Conservation (phyloP, 352 stramenopile species). For the Globisporangium ultimum region DNA sequence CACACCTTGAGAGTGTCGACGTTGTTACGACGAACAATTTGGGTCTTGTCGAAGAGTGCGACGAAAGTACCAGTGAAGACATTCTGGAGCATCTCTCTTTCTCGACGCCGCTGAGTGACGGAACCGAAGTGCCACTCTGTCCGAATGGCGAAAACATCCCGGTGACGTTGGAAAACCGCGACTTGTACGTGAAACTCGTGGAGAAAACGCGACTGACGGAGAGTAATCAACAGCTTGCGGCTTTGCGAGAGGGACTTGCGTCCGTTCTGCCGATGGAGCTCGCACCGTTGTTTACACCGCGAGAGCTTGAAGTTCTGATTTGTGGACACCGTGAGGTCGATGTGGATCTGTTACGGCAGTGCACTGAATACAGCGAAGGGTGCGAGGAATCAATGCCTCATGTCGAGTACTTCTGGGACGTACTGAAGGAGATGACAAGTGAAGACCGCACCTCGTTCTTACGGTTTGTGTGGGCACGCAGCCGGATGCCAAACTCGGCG, state of each 20-base stretch:
- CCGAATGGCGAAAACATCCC: slow-evolving; percentile 65
- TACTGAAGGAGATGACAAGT: slow-evolving; percentile 94
- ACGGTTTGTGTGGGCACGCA: slow-evolving; percentile 97
- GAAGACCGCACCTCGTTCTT: slow-evolving; percentile 95
- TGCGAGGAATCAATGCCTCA: slow-evolving; percentile 90
- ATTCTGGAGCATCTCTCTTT: slow-evolving; percentile 74
- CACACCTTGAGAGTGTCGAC: slow-evolving; percentile 81
- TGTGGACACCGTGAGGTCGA: slow-evolving; percentile 96
- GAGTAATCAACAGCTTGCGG: slow-evolving; percentile 75
- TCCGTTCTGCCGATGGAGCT: slow-evolving; percentile 96
- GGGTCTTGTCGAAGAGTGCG: slow-evolving; percentile 55
- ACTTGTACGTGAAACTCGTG: slow-evolving; percentile 62
- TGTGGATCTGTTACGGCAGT: slow-evolving; percentile 93
- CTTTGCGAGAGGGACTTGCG: slow-evolving; percentile 84
- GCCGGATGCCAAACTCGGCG: slow-evolving; percentile 94
- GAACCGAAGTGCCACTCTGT: slow-evolving; percentile 63
- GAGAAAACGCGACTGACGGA: slow-evolving; percentile 73
- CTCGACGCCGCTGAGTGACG: slow-evolving; percentile 78
- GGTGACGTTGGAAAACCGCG: slow-evolving; percentile 60
- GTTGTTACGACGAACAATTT: slow-evolving; percentile 71
- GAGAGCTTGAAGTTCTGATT: slow-evolving; percentile 95
- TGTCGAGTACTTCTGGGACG: slow-evolving; percentile 95
- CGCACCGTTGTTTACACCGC: slow-evolving; percentile 93
- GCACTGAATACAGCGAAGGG: slow-evolving; percentile 96
- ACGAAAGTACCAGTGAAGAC: slow-evolving; percentile 31